Evolutionary conservation across 2,329 filamentous ascomycete genomes (phyloP).

Genomic region (Fusarium protoensiforme): DNA sequence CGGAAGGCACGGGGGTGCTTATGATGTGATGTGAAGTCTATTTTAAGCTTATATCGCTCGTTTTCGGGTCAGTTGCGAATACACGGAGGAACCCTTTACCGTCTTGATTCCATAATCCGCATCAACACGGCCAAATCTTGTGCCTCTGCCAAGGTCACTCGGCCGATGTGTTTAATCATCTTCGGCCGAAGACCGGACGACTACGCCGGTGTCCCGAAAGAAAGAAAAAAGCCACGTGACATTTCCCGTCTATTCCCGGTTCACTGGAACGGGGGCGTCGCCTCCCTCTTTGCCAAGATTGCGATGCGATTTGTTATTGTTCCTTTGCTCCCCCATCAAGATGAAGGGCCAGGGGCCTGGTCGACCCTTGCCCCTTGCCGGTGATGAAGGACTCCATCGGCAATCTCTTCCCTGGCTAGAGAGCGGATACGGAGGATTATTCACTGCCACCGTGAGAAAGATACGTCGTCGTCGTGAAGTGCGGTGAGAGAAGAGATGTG

Average conservation of each 20-base stretch:
- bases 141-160: neutral
- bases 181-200: conserved; percentile 3
- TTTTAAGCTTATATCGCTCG: neutral
- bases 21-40: neutral
- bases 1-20: no score
- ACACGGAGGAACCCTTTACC: neutral
- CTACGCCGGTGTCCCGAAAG: neutral
- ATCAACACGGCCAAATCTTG: neutral
- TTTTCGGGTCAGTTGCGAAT: neutral
- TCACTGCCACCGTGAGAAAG: neutral
- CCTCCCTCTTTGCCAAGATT: neutral
- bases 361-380: neutral
- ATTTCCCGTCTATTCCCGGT: neutral
- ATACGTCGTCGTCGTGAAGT: neutral
- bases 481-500: neutral
- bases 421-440: neutral
- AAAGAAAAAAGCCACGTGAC: neutral
- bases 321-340: neutral
- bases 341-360: neutral
- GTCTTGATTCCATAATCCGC: neutral
- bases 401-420: neutral
- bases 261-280: neutral
- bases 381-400: neutral
- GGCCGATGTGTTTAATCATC: neutral
- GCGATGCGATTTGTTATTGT: neutral